Evolutionary conservation across 2,329 filamentous ascomycete genomes (phyloP).

Genomic region (Fusarium sulawesiense): DNA sequence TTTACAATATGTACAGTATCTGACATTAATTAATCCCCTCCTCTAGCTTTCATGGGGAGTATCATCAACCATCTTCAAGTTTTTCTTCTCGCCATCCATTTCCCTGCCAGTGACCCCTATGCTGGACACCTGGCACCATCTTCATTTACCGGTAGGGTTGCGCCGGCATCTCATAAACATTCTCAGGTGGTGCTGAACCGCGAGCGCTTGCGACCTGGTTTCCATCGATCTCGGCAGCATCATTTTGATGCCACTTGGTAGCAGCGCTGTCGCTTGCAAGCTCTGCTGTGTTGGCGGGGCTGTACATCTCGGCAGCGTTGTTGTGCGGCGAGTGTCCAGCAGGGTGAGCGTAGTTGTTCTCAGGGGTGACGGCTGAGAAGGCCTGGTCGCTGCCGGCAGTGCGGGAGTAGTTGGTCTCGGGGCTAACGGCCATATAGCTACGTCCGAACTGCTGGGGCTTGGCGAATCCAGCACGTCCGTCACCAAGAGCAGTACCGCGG

Average conservation of each 20-base stretch:
- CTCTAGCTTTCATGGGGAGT: conserved; percentile 22
- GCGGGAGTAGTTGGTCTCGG: conserved; percentile 38
- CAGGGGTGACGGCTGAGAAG: conserved; percentile 34
- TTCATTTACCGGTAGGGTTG: conserved; percentile 51
- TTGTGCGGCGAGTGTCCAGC: conserved; percentile 34
- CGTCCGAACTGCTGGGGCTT: conserved; percentile 53
- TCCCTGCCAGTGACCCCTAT: conserved; percentile 2
- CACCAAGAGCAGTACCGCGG: conserved; percentile 54
- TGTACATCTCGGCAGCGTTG: conserved; percentile 42
- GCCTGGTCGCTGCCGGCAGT: conserved; percentile 32
- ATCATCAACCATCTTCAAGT: conserved; percentile 24
- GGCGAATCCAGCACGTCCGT: conserved; percentile 54
- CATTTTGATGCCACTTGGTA: conserved; percentile 50
- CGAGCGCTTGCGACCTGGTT: conserved; percentile 47
- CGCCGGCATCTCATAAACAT: conserved; percentile 58
- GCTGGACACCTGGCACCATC: background rate
- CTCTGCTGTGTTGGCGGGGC: conserved; percentile 47
- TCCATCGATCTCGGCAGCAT: conserved; percentile 55
- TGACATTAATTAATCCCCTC: conserved; percentile 46
- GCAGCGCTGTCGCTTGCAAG: conserved; percentile 50
- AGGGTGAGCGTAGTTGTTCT: conserved; percentile 42
- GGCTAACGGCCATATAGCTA: conserved; percentile 46
- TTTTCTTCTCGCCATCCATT: conserved; percentile 26
- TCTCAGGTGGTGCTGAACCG: conserved; percentile 45
- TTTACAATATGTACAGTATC: conserved; percentile 48